Evolutionary conservation across 1,139 yeast genomes (phyloP).

Genomic region (Yarrowia galli): DNA sequence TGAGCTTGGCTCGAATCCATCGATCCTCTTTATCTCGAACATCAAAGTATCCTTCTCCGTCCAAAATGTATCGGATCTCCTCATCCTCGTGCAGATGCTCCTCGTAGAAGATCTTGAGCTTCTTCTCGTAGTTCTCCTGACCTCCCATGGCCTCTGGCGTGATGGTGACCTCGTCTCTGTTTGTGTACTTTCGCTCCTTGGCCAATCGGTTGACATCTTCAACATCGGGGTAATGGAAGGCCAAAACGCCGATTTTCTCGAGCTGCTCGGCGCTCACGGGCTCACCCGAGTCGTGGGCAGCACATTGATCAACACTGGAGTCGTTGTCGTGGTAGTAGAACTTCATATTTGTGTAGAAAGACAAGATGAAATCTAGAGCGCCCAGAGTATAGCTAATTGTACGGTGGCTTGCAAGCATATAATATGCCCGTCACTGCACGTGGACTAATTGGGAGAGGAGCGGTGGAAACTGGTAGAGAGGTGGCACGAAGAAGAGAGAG

Average conservation of each 20-base stretch:
- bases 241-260: slow-evolving; percentile 71
- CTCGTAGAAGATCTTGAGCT: slow-evolving; percentile 73
- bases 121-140: slow-evolving; percentile 66
- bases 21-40: slow-evolving; percentile 70
- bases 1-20: slow-evolving; percentile 81
- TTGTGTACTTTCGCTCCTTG: slow-evolving; percentile 71
- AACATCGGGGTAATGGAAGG: slow-evolving; percentile 60
- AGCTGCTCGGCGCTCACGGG: slow-evolving; percentile 61
- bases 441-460: not conserved
- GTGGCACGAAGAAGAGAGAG: not conserved
- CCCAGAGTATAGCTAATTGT: not conserved
- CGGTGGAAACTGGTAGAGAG: too few species aligned
- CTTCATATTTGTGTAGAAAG: slow-evolving; percentile 50
- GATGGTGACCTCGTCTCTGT: slow-evolving; percentile 75
- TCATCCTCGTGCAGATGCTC: slow-evolving; percentile 98
- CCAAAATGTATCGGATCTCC: slow-evolving; percentile 88
- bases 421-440: slow-evolving; percentile 34
- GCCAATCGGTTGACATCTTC: slow-evolving; percentile 75
- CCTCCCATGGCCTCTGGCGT: slow-evolving; percentile 69
- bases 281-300: slow-evolving; percentile 71
- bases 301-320: slow-evolving; percentile 69
- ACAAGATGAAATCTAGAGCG: not conserved
- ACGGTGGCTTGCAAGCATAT: slow-evolving; percentile 14
- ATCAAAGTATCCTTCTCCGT: slow-evolving; percentile 93
- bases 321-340: slow-evolving; percentile 78